phyloP scores from a whole-genome alignment of 2,329 filamentous ascomycete genomes.

The Lasiodiplodia theobromae region DNA sequence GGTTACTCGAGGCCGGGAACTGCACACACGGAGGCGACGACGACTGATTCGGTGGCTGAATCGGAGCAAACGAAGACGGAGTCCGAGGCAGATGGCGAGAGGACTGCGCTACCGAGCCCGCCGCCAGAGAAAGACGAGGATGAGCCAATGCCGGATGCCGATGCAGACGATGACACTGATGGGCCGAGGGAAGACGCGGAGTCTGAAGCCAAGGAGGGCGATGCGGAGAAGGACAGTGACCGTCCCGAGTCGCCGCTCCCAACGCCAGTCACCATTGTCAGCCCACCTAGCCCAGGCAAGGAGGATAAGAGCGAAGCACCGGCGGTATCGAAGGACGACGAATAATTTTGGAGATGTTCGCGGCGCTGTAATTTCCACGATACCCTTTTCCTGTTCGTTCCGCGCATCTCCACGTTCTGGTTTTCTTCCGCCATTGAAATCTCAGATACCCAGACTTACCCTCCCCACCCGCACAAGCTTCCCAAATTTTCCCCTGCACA shows the following conservation, averaged over 20 bases:
- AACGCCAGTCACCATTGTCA: constrained; percentile 46
- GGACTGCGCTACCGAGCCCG: constrained; percentile 42
- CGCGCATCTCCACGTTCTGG: background rate
- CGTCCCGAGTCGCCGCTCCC: constrained; percentile 27
- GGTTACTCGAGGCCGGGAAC: constrained; percentile 21
- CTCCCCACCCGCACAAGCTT: background rate
- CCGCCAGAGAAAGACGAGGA: constrained; percentile 39
- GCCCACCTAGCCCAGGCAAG: constrained; percentile 44
- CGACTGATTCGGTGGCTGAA: constrained; percentile 19
- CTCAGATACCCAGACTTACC: constrained; percentile 20
- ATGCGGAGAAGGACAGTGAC: constrained; percentile 1
- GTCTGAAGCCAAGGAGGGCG: constrained; percentile 19
- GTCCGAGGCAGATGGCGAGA: constrained; percentile 31
- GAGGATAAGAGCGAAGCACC: constrained; percentile 1
- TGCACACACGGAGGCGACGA: constrained; percentile 8
- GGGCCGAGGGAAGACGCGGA: background rate
- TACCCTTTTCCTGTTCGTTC: constrained; percentile 12
- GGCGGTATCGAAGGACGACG: constrained; percentile 10
- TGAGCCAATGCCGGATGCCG: constrained; percentile 30
- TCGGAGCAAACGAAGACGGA: constrained; percentile 19
- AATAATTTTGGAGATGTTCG: constrained; percentile 7
- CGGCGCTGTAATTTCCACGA: constrained; percentile 5
- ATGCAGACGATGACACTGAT: constrained; percentile 8
- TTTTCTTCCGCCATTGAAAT: constrained; percentile 8
- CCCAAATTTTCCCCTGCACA: background rate